Conservation (phyloP, 371 early-diverging fungal genomes). For the Batrachochytrium dendrobatidis region DNA sequence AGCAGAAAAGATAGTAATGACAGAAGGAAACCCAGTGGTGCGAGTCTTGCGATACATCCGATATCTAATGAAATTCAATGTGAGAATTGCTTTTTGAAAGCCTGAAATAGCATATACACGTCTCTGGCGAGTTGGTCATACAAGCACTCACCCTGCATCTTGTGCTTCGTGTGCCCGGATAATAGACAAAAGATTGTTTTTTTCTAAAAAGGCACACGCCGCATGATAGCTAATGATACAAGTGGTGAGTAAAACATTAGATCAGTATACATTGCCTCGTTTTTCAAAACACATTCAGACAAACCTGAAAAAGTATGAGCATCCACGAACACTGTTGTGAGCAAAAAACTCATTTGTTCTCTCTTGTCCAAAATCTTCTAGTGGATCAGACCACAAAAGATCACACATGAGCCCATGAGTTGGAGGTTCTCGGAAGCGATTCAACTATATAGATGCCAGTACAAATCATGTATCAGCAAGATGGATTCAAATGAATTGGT, state of each 20-base stretch:
- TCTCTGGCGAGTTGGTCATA: neutral
- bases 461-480: constrained; percentile 16
- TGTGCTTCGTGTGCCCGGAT: constrained; percentile 98
- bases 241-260: neutral
- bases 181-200: constrained; percentile 85
- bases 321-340: constrained; percentile 89
- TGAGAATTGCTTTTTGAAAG: neutral
- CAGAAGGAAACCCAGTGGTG: constrained; percentile 88
- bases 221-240: constrained; percentile 63
- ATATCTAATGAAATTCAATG: constrained; percentile 36
- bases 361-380: constrained; percentile 92
- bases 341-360: constrained; percentile 69
- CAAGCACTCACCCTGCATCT: constrained; percentile 68
- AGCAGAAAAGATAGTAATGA: constrained; percentile 96
- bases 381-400: constrained; percentile 96
- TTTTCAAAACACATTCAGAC: neutral
- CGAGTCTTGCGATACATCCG: constrained; percentile 91
- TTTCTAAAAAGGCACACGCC: constrained; percentile 84
- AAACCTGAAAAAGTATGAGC: constrained; percentile 86
- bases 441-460: constrained; percentile 43
- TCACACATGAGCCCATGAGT: constrained; percentile 95
- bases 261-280: neutral
- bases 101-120: neutral
- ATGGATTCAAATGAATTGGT: neutral
- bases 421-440: constrained; percentile 93